A percentile compares a stretch with the other conserved stretches of the same genome.
These are phyloP conservation scores for Trichophyton simii DNA, from an alignment of 2,329 filamentous ascomycete species.

Conservation along the genomic window DNA sequence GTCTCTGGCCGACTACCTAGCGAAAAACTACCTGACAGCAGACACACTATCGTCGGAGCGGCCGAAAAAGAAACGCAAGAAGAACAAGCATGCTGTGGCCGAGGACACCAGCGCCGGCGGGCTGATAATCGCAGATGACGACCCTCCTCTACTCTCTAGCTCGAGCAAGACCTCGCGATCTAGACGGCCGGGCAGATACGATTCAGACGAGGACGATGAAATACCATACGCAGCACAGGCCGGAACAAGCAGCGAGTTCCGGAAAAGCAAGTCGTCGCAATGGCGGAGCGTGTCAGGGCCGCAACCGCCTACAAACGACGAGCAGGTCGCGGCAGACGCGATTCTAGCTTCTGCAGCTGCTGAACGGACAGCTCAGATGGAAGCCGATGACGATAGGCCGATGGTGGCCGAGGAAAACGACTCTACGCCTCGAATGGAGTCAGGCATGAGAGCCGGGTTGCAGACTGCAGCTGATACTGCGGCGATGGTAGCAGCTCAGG, in stretches of 20 bases:
- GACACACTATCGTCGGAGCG: constrained; percentile 36
- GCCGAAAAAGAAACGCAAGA: constrained; percentile 47
- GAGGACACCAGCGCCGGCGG: constrained; percentile 26
- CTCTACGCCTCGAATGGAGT: constrained; percentile 57
- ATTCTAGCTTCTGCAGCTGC: constrained; percentile 62
- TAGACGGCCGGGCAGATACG: constrained; percentile 11
- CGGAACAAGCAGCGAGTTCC: constrained; percentile 23
- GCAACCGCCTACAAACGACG: constrained; percentile 33
- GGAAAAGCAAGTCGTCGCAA: constrained; percentile 61
- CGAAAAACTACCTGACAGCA: constrained; percentile 75
- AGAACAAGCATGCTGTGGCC: constrained; percentile 42
- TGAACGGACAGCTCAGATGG: constrained; percentile 46
- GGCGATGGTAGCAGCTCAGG: constrained; percentile 53
- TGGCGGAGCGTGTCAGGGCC: constrained; percentile 56
- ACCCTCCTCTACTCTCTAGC: constrained; percentile 23
- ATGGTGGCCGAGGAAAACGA: constrained; percentile 31
- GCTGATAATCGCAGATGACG: constrained; percentile 28
- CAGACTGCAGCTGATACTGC: constrained; percentile 72
- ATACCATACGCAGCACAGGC: constrained; percentile 13
- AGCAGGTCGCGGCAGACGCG: constrained; percentile 59
- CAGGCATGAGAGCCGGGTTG: constrained; percentile 74
- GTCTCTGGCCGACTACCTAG: constrained; percentile 69
- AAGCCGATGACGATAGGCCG: constrained; percentile 36
- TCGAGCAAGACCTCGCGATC: constrained; percentile 15
- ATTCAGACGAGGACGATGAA: constrained; percentile 25